Evolutionary conservation across 768 basidiomycete species (phyloP), one percentile per base, ranked within the genome.

Genomic region (Suillus hirtellus): DNA sequence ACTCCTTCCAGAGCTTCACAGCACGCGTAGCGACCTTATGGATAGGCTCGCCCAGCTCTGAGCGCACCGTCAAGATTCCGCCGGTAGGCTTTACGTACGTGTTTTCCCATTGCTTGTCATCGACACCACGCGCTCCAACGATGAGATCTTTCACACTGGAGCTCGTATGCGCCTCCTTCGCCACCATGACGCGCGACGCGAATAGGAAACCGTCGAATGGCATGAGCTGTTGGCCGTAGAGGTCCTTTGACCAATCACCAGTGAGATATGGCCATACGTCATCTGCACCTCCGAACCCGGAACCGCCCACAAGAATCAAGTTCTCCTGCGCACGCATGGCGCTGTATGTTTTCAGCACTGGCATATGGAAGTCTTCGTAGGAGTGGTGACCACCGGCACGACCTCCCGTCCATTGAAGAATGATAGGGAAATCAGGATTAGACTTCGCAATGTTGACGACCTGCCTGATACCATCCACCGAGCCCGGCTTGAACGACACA

Each of bases 321-420:
- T 99, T 99, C 56, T 84, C 70, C 65, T 95, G 90, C 68, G 91
- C 88, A 64, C 97, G 91, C 72, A 99, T 98, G 17, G 90, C 79
- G 43, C 88, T 84, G 75, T 99, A 99, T 0, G 96, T 98, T 44
- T 89, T 79, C 58, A 99, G 81, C 69, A 98, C 86, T 1, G 97
- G 96, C 75, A 96, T 95, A 71, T 98, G 96, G 86, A 99, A 96
- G 75, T 99, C 97, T 75, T 99, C 97, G 76, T 89, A 99, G 3
- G 93, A 96, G 79, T 99, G 97, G 70, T 99, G 97, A 58, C 97
- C 97, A 65, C 97, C 97, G 21, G 96, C 97, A 68, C 97, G 94
- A 42, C 97, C 97, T 70, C 97, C 97, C 58, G 97, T 99, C 97
- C 97, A 99, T 73, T 99, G 97, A 66, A 98, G 81, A 77, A 99